Conservation (phyloP, 2,329 filamentous ascomycete genomes). For the Dactylellina sp. region DNA sequence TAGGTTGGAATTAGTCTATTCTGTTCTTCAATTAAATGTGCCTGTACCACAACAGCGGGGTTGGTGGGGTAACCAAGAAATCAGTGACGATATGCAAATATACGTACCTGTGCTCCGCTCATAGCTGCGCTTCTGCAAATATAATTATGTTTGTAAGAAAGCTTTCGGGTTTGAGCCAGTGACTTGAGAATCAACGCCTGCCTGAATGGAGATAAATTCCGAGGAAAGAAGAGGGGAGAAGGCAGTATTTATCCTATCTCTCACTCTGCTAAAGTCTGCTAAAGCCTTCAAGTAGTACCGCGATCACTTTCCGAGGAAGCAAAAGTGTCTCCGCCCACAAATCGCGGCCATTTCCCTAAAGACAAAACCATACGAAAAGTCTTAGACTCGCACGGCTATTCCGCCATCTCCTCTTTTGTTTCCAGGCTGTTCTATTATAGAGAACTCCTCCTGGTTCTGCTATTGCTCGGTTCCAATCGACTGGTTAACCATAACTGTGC, state of each 20-base stretch:
- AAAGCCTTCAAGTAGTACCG: slow-evolving; percentile 16
- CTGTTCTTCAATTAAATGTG: slow-evolving; percentile 4
- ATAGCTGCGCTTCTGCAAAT: slow-evolving; percentile 20
- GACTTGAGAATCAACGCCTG: slow-evolving; percentile 9
- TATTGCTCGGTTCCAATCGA: slow-evolving; percentile 38
- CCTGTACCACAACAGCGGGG: slow-evolving; percentile 30
- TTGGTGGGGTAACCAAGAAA: slow-evolving; percentile 38
- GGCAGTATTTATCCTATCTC: slow-evolving; percentile 52
- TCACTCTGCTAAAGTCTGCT: slow-evolving; percentile 12
- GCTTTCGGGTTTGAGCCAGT: not conserved
- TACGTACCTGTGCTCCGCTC: slow-evolving; percentile 44
- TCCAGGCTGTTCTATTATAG: slow-evolving; percentile 21
- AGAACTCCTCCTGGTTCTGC: slow-evolving; percentile 47
- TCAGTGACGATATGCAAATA: slow-evolving; percentile 2
- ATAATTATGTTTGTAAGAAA: not conserved
- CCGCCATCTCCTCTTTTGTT: slow-evolving; percentile 29
- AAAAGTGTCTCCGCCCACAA: slow-evolving; percentile 21
- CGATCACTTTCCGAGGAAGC: slow-evolving; percentile 34
- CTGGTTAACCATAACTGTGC: slow-evolving; percentile 54
- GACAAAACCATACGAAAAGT: slow-evolving; percentile 17
- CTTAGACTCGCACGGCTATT: slow-evolving; percentile 39
- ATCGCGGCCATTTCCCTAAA: slow-evolving; percentile 41
- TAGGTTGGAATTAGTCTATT: slow-evolving; percentile 14
- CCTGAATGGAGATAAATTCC: slow-evolving; percentile 9
- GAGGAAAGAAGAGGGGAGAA: slow-evolving; percentile 25